Evolutionary conservation across 495 filamentous ascomycete species (phyloP).

Genomic region (Neohortaea acidophila): DNA sequence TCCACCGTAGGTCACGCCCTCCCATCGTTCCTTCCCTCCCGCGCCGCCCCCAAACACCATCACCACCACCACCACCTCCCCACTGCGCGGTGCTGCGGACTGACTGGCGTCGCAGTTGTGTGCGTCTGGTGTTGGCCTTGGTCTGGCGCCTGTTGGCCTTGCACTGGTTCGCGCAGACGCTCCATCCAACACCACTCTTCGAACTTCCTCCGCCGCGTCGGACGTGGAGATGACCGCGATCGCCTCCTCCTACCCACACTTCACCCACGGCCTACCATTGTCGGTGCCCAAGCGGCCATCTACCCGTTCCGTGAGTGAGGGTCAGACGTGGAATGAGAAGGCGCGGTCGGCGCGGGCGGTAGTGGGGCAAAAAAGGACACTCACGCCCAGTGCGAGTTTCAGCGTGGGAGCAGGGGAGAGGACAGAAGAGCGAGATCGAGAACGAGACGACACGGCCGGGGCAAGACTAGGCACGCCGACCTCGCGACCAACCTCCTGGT

Average conservation of each 20-base stretch:
- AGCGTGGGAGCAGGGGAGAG: conserved; percentile 5
- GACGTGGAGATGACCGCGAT: conserved; percentile 10
- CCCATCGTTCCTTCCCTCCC: no score
- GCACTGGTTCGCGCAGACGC: conserved; percentile 5
- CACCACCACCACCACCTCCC: no score
- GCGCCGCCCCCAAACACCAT: no score
- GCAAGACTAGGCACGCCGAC: conserved; percentile 7
- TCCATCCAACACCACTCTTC: neutral
- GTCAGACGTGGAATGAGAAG: conserved; percentile 3
- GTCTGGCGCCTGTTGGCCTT: conserved; percentile 12
- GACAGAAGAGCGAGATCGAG: neutral
- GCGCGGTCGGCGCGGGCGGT: neutral
- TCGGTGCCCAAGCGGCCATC: conserved; percentile 8
- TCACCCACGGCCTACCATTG: conserved; percentile 2
- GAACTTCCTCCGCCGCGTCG: neutral
- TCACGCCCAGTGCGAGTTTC: conserved; percentile 5
- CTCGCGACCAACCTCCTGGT: conserved; percentile 40
- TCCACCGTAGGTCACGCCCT: neutral
- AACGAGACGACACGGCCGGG: neutral
- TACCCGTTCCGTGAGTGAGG: neutral
- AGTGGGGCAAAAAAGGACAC: conserved; percentile 8
- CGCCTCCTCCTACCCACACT: conserved; percentile 4
- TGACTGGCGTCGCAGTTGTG: conserved; percentile 7
- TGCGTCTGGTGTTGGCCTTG: conserved; percentile 10
- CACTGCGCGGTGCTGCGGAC: no score